Percentiles rank a stretch among this genome's conserved stretches.
These are phyloP conservation scores for Pestalotiopsis sp. DNA, from an alignment of 2,329 filamentous ascomycete species.

Conservation along the genomic window DNA sequence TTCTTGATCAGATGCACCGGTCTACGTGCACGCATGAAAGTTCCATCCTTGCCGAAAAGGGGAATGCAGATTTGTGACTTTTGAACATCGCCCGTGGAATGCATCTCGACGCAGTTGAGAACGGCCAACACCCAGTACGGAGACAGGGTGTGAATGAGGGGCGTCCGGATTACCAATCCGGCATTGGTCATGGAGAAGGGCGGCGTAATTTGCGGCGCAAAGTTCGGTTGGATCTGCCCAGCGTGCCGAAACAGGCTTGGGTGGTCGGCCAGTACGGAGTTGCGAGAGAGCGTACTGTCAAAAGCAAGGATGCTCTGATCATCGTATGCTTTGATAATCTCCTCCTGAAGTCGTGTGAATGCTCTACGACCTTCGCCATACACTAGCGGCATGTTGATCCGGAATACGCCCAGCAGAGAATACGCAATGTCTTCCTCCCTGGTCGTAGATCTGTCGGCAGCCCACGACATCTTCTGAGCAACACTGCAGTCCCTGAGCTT, in stretches of 20 bases:
- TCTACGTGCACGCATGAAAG: not conserved
- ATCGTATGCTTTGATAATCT: constrained; percentile 13
- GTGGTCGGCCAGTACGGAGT: not conserved
- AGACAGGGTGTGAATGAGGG: not conserved
- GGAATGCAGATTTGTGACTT: not conserved
- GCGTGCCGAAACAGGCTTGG: not conserved
- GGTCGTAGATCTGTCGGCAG: constrained; percentile 18
- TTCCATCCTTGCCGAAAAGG: not conserved
- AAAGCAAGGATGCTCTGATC: constrained; percentile 4
- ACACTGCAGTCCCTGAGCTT: constrained; percentile 15
- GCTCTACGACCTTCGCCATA: constrained; percentile 18
- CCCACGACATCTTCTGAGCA: constrained; percentile 26
- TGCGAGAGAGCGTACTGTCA: not conserved
- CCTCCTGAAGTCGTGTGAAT: constrained; percentile 15
- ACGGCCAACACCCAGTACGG: not conserved
- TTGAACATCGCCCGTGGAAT: not conserved
- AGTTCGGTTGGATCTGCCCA: not conserved
- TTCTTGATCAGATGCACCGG: not conserved
- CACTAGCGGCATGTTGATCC: constrained; percentile 15
- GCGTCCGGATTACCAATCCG: not conserved
- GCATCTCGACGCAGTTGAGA: not conserved
- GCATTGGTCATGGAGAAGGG: not conserved
- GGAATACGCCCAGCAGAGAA: constrained; percentile 20
- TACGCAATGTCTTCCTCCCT: constrained; percentile 24
- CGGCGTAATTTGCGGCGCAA: not conserved